Conservation (phyloP, 768 basidiomycete genomes). For the Leccinum ochraceum region DNA sequence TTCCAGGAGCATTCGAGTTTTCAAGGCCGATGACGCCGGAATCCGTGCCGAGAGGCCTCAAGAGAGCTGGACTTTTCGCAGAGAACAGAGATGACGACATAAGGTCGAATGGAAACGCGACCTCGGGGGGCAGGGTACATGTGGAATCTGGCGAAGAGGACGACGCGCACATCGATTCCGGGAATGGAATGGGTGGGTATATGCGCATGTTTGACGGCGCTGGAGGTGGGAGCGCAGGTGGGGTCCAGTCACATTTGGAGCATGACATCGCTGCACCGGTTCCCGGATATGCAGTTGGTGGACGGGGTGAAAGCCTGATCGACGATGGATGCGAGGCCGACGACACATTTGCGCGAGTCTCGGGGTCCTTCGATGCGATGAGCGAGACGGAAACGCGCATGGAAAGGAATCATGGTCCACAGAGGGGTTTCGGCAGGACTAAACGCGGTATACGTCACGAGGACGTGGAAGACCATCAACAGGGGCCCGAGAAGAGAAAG, state of each 20-base stretch:
- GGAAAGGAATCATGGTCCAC: slow-evolving; percentile 6
- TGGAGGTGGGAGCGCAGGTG: slow-evolving; percentile 1
- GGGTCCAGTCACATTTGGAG: slow-evolving; percentile 5
- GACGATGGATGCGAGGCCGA: slow-evolving; percentile 3
- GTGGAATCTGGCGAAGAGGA: slow-evolving; percentile 8
- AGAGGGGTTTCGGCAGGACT: slow-evolving; percentile 3
- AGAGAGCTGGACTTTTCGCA: slow-evolving; percentile 5
- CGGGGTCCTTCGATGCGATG: slow-evolving; percentile 11
- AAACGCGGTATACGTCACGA: slow-evolving; percentile 21
- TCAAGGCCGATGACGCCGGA: slow-evolving; percentile 21
- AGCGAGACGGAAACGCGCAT: slow-evolving; percentile 9
- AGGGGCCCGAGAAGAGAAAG: slow-evolving; percentile 18
- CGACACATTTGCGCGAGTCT: slow-evolving; percentile 8
- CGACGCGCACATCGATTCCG: neutral
- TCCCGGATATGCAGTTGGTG: slow-evolving; percentile 17
- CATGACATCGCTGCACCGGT: slow-evolving; percentile 20
- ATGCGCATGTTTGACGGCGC: slow-evolving; percentile 22
- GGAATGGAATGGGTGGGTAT: slow-evolving; percentile 21
- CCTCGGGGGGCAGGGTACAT: neutral
- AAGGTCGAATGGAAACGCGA: neutral
- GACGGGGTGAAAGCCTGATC: neutral
- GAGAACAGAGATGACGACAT: slow-evolving; percentile 11
- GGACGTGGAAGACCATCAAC: slow-evolving; percentile 12
- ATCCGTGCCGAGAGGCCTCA: slow-evolving; percentile 15
- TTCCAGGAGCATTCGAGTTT: slow-evolving; percentile 14